Conservation (phyloP, 306 rosid species). For the Fagus crenata region DNA sequence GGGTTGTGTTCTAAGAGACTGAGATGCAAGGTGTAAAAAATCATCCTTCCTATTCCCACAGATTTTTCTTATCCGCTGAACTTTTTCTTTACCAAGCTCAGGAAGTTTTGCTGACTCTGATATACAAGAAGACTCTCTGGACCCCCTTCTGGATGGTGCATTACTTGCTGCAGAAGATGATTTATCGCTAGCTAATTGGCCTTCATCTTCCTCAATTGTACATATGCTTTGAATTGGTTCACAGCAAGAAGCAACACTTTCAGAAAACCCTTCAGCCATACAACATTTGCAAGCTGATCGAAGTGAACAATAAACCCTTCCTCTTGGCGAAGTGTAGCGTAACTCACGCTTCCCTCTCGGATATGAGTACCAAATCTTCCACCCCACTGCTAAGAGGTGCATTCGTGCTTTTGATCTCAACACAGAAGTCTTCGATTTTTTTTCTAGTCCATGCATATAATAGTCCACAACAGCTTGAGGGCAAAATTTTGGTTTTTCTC, state of each 20-base stretch:
- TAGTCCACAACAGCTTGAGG: conserved; percentile 55
- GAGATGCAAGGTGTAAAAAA: conserved; percentile 28
- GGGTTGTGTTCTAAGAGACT: conserved; percentile 39
- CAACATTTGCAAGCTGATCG: conserved; percentile 44
- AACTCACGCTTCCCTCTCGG: conserved; percentile 29
- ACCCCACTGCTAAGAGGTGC: conserved; percentile 52
- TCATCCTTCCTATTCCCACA: conserved; percentile 10
- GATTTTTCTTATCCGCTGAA: conserved; percentile 21
- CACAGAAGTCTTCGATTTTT: not conserved
- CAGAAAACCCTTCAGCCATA: conserved; percentile 29
- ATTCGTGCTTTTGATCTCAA: conserved; percentile 41
- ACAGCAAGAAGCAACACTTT: conserved; percentile 20
- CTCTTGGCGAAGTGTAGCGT: conserved; percentile 48
- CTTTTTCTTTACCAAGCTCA: conserved; percentile 13
- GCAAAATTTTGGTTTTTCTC: conserved; percentile 28
- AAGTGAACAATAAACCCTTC: conserved; percentile 31
- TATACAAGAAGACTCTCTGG: conserved; percentile 10
- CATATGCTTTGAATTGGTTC: conserved; percentile 25
- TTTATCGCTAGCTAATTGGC: conserved; percentile 22
- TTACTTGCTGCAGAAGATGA: conserved; percentile 10
- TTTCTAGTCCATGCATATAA: conserved; percentile 10
- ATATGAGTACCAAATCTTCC: conserved; percentile 33
- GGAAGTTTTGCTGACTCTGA: conserved; percentile 1
- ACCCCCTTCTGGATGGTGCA: conserved; percentile 4
- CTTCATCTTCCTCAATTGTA: conserved; percentile 29